Evolutionary conservation across 768 basidiomycete genomes (phyloP).

Genomic region (Melanogaster broomeanus): DNA sequence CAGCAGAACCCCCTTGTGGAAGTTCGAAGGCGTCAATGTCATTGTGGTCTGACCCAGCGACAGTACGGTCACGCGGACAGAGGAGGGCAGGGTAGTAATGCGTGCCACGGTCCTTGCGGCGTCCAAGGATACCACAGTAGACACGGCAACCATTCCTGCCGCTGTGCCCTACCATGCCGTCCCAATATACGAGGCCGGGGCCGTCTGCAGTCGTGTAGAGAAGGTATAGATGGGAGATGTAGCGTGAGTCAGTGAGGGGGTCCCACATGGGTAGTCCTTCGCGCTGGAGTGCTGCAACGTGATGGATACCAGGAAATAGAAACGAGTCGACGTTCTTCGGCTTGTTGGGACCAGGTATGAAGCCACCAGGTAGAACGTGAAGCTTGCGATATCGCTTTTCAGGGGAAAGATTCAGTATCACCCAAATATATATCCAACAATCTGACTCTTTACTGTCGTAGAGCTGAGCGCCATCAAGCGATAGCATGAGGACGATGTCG

Average conservation of each 20-base stretch:
- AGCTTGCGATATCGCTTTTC: slow-evolving; percentile 8
- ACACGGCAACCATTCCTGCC: slow-evolving; percentile 37
- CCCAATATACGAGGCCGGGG: slow-evolving; percentile 27
- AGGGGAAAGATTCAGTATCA: slow-evolving; percentile 32
- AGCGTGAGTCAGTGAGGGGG: slow-evolving; percentile 12
- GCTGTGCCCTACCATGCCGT: slow-evolving; percentile 37
- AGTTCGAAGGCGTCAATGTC: slow-evolving; percentile 28
- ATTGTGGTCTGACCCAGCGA: slow-evolving; percentile 28
- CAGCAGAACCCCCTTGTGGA: slow-evolving; percentile 2
- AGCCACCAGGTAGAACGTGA: slow-evolving; percentile 11
- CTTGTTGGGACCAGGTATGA: slow-evolving; percentile 32
- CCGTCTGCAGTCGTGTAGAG: slow-evolving; percentile 27
- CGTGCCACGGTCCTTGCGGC: slow-evolving; percentile 21
- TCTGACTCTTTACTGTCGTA: too few species aligned
- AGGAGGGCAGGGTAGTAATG: slow-evolving; percentile 37
- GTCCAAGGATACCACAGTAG: slow-evolving; percentile 32
- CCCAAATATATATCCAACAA: slow-evolving; percentile 39
- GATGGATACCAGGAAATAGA: slow-evolving; percentile 31
- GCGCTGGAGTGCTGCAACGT: slow-evolving; percentile 24
- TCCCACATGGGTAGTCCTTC: slow-evolving; percentile 38
- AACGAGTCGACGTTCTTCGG: slow-evolving; percentile 34
- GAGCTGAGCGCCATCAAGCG: slow-evolving; percentile 44
- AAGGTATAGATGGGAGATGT: slow-evolving; percentile 16
- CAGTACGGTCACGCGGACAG: slow-evolving; percentile 26
- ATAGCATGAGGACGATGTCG: slow-evolving; percentile 37